Evolutionary conservation across 176 grass and related monocot genomes (phyloP), one percentile per base, ranked within the genome.

Genomic region (Paspalum vaginatum): DNA sequence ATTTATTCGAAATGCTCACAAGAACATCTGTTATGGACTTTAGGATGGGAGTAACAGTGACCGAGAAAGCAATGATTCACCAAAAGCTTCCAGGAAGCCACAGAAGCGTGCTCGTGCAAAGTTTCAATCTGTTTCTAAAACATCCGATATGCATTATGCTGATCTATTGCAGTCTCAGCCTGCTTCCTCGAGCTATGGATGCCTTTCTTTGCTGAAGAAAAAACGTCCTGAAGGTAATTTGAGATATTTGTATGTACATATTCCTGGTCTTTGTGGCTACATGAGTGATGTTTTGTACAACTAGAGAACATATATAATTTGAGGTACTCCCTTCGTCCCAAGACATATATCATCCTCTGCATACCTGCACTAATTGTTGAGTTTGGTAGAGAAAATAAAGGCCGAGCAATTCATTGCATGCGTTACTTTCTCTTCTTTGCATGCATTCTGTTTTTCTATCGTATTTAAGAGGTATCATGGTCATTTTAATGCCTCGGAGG

Each of bases 41-140:
- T 84, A 99, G 96, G 96, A 93, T 86, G 96, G 86, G 87, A 93
- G 88, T 81, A 83, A 95, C 75, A 99, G 92, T 78, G 96, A 95
- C 24, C 79, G 38, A 72, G 96, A 99, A 89, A 93, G 88, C 77
- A 89, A 91, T 12, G 90, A 87, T 88, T 90, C 84, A 26, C 81
- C 85, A 74, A 93, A 89, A 90, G 25, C 44, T 78, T 90, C 86
- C 70, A 89, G 75, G 74, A 92, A 90, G 54, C 81, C 76, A 85
- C 92, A 79, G 72, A 99, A 98, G 79, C 88, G 90, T 89, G 88
- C 86, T 2, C 85, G 91, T 80, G 88, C 90, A 73, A 95, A 89
- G 80, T 82, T 85, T 81, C 88, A 85, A 70, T 76, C 81, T 75
- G 86, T 86, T 56, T 89, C 92, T 13, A 97, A 90, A 77, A 55